Conservation (phyloP, 2,329 filamentous ascomycete genomes). For the Sclerotinia trifoliorum region DNA sequence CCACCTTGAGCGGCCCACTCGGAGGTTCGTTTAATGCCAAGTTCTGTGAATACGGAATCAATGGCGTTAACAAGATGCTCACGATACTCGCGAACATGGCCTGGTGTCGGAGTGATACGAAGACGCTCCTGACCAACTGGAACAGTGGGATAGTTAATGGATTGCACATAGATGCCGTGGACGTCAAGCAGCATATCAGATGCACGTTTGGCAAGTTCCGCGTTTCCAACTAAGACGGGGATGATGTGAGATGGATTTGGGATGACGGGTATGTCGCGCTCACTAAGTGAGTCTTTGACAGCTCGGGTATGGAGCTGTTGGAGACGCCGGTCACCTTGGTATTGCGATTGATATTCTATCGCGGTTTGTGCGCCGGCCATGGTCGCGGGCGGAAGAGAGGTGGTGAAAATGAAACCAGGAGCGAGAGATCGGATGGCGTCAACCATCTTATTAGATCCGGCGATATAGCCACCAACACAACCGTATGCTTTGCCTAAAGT, state of each 20-base stretch:
- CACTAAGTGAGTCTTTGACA: constrained; percentile 80
- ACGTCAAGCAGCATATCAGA: constrained; percentile 89
- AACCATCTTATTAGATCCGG: constrained; percentile 79
- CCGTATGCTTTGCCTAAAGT: constrained; percentile 98
- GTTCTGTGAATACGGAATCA: constrained; percentile 82
- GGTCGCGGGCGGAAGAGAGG: constrained; percentile 88
- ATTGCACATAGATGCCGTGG: constrained; percentile 94
- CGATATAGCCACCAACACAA: constrained; percentile 96
- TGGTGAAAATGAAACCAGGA: constrained; percentile 98
- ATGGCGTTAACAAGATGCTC: constrained; percentile 82
- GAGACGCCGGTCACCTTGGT: constrained; percentile 82
- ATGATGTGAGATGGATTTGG: constrained; percentile 97
- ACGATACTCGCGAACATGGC: constrained; percentile 80
- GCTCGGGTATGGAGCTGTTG: constrained; percentile 96
- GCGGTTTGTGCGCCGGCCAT: constrained; percentile 93
- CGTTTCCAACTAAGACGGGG: constrained; percentile 89
- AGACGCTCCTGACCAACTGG: constrained; percentile 97
- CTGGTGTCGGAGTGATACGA: constrained; percentile 92
- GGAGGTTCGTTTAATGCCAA: constrained; percentile 87
- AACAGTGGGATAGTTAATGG: constrained; percentile 98
- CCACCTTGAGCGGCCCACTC: constrained; percentile 90
- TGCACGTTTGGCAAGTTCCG: constrained; percentile 85
- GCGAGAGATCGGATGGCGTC: constrained; percentile 93
- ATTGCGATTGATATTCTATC: constrained; percentile 88
- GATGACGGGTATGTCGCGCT: constrained; percentile 88